Evolutionary conservation across 129 eudicot species (phyloP).

Genomic region (Chrysanthemum lavandulifolium): DNA sequence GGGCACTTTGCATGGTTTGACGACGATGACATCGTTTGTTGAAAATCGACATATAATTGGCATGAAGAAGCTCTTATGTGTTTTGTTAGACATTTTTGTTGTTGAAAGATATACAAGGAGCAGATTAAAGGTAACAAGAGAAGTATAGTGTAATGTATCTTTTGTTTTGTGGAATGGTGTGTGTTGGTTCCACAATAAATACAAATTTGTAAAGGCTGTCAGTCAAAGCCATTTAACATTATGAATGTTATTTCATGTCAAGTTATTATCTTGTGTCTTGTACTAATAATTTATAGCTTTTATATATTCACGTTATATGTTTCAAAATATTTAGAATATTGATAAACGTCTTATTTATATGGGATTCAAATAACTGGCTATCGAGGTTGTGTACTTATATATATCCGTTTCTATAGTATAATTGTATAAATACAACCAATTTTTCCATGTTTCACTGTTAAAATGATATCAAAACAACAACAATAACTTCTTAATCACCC

Average conservation of each 20-base stretch:
- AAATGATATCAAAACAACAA: too few species aligned
- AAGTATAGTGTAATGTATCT: background rate
- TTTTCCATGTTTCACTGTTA: too few species aligned
- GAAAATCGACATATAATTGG: conserved; percentile 60
- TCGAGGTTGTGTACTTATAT: too few species aligned
- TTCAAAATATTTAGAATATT: too few species aligned
- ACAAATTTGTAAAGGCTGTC: conserved; percentile 15
- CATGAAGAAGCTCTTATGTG: conserved; percentile 41
- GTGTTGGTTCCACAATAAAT: conserved; percentile 20
- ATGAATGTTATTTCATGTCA: conserved; percentile 3
- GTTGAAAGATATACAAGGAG: conserved; percentile 3
- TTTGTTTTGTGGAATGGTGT: conserved; percentile 18
- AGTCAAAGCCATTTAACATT: conserved; percentile 11
- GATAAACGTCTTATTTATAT: too few species aligned
- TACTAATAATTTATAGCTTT: background rate
- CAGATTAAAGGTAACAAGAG: background rate
- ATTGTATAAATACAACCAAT: too few species aligned
- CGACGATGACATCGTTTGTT: conserved; percentile 39
- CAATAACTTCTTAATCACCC: too few species aligned
- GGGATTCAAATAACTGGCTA: too few species aligned
- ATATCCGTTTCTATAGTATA: too few species aligned
- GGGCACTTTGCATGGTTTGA: conserved; percentile 24
- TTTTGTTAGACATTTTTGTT: conserved; percentile 30
- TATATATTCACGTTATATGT: too few species aligned
- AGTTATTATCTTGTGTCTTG: background rate